Base-by-base conservation (phyloP, 2,329 filamentous ascomycete species). In the Zelopaecilomyces penicillatus region DNA sequence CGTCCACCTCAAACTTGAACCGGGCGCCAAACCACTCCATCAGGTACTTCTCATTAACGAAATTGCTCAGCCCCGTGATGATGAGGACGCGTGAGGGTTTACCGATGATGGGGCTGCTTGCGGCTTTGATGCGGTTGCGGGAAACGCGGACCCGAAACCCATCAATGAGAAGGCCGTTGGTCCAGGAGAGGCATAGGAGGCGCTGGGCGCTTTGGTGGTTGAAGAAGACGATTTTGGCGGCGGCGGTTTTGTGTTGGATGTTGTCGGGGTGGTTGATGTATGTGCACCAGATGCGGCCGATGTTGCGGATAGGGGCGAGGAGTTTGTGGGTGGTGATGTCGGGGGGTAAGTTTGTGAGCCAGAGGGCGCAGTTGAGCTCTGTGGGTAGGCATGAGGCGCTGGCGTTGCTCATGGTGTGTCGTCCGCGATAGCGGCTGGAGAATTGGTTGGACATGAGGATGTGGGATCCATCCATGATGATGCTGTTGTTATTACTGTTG, bases 191-290 rank as follows among this genome's bases (percentile, higher is more conserved):
- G 10, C 49, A 42, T 1, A 65, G 52, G 1, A 65, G 54, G 4
- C 41, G 44, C 42, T 66, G 63, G 0, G 72, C 72, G 0, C 65
- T 61, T 0, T 34, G 31, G 2, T 68, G 60, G 6, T 62, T 62
- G 50, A 74, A 75, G 52, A 76, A 76, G 30, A 74, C 66, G 9
- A 76, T 50, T 54, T 75, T 75, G 12, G 70, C 70, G 0, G 72
- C 71, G n/a, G 65, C 65, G 1, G 62, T 57, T 39, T 63, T 58
- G 41, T 67, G 63, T 3, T 51, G 50, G 3, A 54, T 39, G 11
- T 56, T 58, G 46, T 69, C 65, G 0, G 74, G 71, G 2, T 58
- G 55, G 61, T 76, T 79, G 61, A 80, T 71, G 45, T 71, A 70
- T 2, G 64, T 64, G 38, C 72, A 71, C 53, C 64, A 78, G 8